Conservation (phyloP, 768 basidiomycete species). For the Mycena sanguinolenta region DNA sequence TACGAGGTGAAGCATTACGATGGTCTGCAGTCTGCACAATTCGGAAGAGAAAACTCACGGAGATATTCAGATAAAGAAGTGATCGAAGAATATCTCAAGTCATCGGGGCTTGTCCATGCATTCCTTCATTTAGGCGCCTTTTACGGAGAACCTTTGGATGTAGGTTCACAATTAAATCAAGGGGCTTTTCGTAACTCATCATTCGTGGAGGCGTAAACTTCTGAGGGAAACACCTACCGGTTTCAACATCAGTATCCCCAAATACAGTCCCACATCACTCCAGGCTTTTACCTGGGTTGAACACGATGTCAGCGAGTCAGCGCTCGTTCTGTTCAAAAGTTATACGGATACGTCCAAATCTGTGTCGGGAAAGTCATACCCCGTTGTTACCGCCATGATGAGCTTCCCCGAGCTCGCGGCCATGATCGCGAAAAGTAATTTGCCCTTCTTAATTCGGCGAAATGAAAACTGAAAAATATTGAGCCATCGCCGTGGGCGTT, state of each 20-base stretch:
- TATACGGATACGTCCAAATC: conserved; percentile 13
- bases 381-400: conserved; percentile 14
- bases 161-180: neutral
- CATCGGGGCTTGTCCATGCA: conserved; percentile 30
- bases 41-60: neutral
- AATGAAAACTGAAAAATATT: too few relatives aligned
- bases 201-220: neutral
- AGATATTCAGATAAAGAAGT: conserved; percentile 25
- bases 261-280: neutral
- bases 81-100: conserved; percentile 38
- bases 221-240: conserved; percentile 20
- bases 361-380: conserved; percentile 12
- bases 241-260: neutral
- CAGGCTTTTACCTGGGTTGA: conserved; percentile 19
- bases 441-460: too few relatives aligned
- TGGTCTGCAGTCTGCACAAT: too few relatives aligned
- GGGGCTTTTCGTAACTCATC: too few relatives aligned
- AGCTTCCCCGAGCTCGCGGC: neutral
- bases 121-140: conserved; percentile 22
- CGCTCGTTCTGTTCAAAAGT: conserved; percentile 15
- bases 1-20: conserved; percentile 9
- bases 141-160: conserved; percentile 20
- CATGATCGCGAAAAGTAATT: neutral
- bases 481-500: conserved; percentile 11
- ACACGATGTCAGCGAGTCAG: neutral